Base-by-base conservation (phyloP, 495 filamentous ascomycete species). In the Astrocystis sublimbata region DNA sequence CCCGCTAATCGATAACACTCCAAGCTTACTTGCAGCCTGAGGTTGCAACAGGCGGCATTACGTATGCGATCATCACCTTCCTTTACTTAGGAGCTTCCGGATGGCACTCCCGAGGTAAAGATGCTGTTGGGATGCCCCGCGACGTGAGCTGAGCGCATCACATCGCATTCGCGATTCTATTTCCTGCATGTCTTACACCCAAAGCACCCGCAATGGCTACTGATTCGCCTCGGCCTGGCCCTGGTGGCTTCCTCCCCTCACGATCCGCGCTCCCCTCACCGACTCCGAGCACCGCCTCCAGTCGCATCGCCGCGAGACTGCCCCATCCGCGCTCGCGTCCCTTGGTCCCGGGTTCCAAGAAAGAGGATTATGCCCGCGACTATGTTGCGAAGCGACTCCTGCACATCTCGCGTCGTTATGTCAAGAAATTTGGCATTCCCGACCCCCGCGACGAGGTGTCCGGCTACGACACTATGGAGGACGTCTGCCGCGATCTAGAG, bases 341-440 rank as follows among this genome's bases (percentile, higher is more conserved):
- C 0, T 76, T 96, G 6, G 81, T 79, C 30, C 75, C 89, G 0
- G 92, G 92, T 1, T 89, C 89, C 0, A 71, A 76, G 7, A 94
- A 93, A 71, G 92, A 97, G 72, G 86, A 86, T 58, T 78, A 82
- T n/a, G 83, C 91, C 45, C 85, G 92, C 61, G 78, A 85, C 30
- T 87, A 89, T 74, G 81, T 92, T 3, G 86, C 90, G 50, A 75
- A 80, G 12, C 80, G 76, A 13, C 75, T 96, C 46, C 66, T 87
- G 15, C 74, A 83, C 45, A 84, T 93, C 36, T 88, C 85, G 43
- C 81, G 89, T 4, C 82, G 88, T 40, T 92, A 87, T 70, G 84
- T 89, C 43, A 92, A 92, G 78, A 90, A 92, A 66, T 83, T 85
- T 60, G 86, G 81, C 36, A 75, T 84, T 15, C 72, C 76, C 1